phyloP scores from a whole-genome alignment of 1,139 yeast species.

The Kurtzmaniella quercitrusa region DNA sequence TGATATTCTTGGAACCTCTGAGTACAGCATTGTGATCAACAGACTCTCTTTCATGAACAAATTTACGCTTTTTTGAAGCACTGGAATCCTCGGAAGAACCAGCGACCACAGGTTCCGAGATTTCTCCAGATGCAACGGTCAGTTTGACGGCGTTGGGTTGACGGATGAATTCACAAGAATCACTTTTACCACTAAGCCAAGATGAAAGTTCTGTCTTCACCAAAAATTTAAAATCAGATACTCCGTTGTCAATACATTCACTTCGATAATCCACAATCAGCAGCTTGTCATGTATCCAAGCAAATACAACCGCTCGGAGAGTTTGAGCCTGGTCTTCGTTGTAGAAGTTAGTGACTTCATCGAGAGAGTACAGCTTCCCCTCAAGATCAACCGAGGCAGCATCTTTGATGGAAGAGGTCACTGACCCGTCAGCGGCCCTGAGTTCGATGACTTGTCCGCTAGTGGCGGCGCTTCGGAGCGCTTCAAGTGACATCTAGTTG shows the following conservation, averaged over 20 bases:
- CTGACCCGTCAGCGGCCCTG: conserved; percentile 15
- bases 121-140: conserved; percentile 6
- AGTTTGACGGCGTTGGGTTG: conserved; percentile 11
- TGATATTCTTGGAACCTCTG: conserved; percentile 72
- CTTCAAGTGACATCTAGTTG: conserved; percentile 11
- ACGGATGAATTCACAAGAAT: conserved; percentile 49
- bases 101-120: conserved; percentile 8
- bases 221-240: conserved; percentile 74
- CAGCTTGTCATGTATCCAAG: conserved; percentile 75
- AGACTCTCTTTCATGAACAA: conserved; percentile 58
- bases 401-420: conserved; percentile 27
- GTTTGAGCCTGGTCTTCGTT: conserved; percentile 49
- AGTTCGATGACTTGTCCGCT: conserved; percentile 23
- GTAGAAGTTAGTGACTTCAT: conserved; percentile 52
- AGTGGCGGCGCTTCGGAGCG: conserved; percentile 18
- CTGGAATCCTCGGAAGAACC: conserved; percentile 9
- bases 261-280: conserved; percentile 80
- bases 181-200: conserved; percentile 72
- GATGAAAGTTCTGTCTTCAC: conserved; percentile 82
- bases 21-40: conserved; percentile 77
- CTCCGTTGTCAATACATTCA: conserved; percentile 60
- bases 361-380: conserved; percentile 26
- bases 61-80: conserved; percentile 17
- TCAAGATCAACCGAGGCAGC: conserved; percentile 37
- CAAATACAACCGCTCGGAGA: conserved; percentile 67